Base-by-base conservation (phyloP, 1,284 basidiomycete species). In the Quambalaria eucalypti region DNA sequence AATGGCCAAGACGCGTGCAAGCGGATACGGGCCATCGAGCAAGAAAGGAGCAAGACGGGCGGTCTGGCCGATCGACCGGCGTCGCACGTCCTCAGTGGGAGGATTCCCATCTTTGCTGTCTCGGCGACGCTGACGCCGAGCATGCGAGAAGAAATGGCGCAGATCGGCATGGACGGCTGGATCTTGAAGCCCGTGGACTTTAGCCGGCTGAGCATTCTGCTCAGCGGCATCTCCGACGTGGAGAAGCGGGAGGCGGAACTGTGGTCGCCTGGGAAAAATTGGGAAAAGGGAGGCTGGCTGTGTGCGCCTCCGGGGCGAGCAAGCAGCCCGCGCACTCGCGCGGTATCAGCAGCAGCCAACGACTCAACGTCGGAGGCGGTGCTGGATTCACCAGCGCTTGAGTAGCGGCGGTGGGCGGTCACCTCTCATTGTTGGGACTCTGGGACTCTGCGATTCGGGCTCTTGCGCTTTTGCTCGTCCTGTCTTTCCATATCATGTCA, bases 131-230 rank as follows among this genome's bases (percentile, higher is more conserved):
- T 90, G 25, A 77, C 79, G 33, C 85, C 87, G 64, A 76, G 78
- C 26, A 84, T 87, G 71, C 79, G 83, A 2, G 76, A 80, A 0
- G 81, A 85, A 57, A 79, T 90, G 57, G 76, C 78, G 4, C 76
- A 79, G 23, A 78, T 81, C 44, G 83, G 87, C 44, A 83, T 90
- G 76, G 87, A 90, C 69, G 88, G 87, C 8, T 90, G 87, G 87
- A 82, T 90, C n/a, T 77, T 89, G 57, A 90, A 90, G 76, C 88
- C 87, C 0, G 85, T 90, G 59, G 83, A 88, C 71, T 89, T 88
- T 76, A 82, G 51, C 2, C 58, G 71, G 28, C 58, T 73, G 3
- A 40, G 61, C 25, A 54, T 57, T 21, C 51, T 73, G 48, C 57
- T 70, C 55, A 61, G 64, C 36, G 68, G 67, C 1, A 38, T 70